Percentiles rank a stretch among this genome's conserved stretches.
phyloP scores from a whole-genome alignment of 140 eudicot genomes.

The Senecio squalidus region DNA sequence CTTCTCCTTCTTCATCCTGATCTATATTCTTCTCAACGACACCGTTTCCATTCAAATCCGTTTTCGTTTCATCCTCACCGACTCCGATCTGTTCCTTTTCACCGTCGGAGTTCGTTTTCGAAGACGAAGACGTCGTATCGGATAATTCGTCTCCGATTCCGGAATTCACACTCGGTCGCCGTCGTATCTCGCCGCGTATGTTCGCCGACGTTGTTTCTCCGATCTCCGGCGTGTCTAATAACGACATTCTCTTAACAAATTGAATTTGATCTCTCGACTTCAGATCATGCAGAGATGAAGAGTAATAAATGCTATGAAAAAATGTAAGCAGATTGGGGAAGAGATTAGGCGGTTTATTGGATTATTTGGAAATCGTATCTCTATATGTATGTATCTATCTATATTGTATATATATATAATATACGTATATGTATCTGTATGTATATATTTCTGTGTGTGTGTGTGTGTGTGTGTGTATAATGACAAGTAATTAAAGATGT shows the following conservation, averaged over 20 bases:
- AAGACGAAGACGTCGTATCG: conserved; percentile 29
- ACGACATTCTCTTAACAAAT: conserved; percentile 24
- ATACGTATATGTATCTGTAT: too few species aligned
- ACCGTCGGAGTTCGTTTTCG: conserved; percentile 23
- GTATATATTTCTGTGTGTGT: too few species aligned
- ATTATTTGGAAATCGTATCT: too few species aligned
- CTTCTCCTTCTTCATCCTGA: conserved; percentile 8
- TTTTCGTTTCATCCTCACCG: not conserved
- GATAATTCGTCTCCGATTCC: conserved; percentile 15
- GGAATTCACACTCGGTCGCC: conserved; percentile 21
- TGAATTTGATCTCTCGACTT: conserved; percentile 9
- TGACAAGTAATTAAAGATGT: not conserved
- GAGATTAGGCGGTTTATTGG: conserved; percentile 34
- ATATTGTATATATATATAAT: too few species aligned
- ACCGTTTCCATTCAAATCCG: too few species aligned
- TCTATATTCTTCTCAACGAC: too few species aligned
- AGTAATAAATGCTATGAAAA: not conserved
- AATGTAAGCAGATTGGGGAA: conserved; percentile 16
- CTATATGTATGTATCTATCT: too few species aligned
- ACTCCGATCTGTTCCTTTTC: conserved; percentile 30
- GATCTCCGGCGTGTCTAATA: conserved; percentile 31
- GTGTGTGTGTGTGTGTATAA: too few species aligned
- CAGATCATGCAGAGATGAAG: conserved; percentile 19
- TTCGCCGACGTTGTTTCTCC: conserved; percentile 11
- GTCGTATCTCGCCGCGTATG: conserved; percentile 24